Conservation (phyloP, 78 protist species). For the Protostelium mycophagum region DNA sequence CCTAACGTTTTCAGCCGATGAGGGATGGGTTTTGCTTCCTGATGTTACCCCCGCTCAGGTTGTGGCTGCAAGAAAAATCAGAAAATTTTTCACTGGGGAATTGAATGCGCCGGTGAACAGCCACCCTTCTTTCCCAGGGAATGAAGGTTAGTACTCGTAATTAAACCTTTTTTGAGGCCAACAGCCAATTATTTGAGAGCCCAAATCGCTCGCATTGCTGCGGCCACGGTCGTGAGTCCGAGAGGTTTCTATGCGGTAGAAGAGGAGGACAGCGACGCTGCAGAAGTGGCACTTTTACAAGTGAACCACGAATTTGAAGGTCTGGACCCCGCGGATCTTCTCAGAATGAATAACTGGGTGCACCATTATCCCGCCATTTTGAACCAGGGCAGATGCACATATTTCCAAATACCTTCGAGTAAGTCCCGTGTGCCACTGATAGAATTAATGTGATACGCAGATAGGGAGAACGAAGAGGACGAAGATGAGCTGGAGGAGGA, state of each 20-base stretch:
- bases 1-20: background rate
- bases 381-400: conserved; percentile 11
- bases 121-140: conserved; percentile 38
- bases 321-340: background rate
- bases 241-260: background rate
- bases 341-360: conserved; percentile 18
- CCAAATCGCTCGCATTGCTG: conserved; percentile 28
- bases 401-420: background rate
- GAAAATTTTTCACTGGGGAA: conserved; percentile 32
- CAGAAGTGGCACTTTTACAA: background rate
- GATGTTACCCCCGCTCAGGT: conserved; percentile 48
- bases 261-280: background rate
- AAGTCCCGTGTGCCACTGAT: conserved; percentile 7
- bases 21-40: conserved; percentile 23
- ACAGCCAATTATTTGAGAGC: conserved; percentile 29
- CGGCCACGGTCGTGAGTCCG: conserved; percentile 20
- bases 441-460: background rate
- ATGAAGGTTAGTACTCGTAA: no score
- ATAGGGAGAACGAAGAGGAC: conserved; percentile 14
- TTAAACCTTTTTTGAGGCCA: no score
- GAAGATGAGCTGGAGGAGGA: conserved; percentile 31
- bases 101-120: conserved; percentile 7
- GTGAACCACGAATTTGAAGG: background rate
- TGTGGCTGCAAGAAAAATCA: conserved; percentile 4
- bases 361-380: conserved; percentile 8